Conservation (phyloP, 2,329 filamentous ascomycete genomes). For the Akanthomyces dipterigenus region DNA sequence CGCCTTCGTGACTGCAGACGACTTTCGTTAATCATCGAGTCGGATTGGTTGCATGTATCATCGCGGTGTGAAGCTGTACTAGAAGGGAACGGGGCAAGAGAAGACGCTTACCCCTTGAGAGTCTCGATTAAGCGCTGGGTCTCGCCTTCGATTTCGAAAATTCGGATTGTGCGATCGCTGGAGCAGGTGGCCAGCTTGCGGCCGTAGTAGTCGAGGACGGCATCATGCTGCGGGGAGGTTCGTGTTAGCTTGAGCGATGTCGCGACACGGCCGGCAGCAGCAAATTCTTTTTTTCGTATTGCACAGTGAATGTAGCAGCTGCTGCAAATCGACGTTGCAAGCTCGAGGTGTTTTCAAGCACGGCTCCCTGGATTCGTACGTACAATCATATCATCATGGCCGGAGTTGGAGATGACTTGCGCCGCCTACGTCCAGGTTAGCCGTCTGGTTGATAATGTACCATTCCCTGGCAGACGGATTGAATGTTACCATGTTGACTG, state of each 20-base stretch:
- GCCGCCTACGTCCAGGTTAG: constrained; percentile 25
- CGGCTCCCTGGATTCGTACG: constrained; percentile 31
- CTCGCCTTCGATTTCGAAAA: constrained; percentile 95
- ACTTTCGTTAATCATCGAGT: background rate
- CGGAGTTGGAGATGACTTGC: constrained; percentile 39
- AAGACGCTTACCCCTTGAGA: constrained; percentile 70
- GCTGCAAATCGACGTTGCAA: background rate
- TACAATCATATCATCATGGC: constrained; percentile 99
- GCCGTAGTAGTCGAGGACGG: constrained; percentile 97
- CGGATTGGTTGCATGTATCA: constrained; percentile 13
- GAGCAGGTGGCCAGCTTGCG: constrained; percentile 93
- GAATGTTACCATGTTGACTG: constrained; percentile 12
- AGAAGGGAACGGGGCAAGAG: background rate
- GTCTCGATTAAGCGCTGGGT: constrained; percentile 86
- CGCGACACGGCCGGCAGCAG: background rate
- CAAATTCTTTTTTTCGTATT: constrained; percentile 3
- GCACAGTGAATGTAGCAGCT: background rate
- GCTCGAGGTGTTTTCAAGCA: background rate
- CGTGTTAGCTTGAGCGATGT: constrained; percentile 14
- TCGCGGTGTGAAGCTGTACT: background rate
- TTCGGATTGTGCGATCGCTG: constrained; percentile 97
- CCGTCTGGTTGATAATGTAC: background rate
- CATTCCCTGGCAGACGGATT: too few relatives aligned
- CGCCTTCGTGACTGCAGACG: constrained; percentile 74
- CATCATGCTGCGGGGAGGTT: constrained; percentile 66